Evolutionary conservation across 306 rosid genomes (phyloP).

Genomic region (Oemleria cerasiformis): DNA sequence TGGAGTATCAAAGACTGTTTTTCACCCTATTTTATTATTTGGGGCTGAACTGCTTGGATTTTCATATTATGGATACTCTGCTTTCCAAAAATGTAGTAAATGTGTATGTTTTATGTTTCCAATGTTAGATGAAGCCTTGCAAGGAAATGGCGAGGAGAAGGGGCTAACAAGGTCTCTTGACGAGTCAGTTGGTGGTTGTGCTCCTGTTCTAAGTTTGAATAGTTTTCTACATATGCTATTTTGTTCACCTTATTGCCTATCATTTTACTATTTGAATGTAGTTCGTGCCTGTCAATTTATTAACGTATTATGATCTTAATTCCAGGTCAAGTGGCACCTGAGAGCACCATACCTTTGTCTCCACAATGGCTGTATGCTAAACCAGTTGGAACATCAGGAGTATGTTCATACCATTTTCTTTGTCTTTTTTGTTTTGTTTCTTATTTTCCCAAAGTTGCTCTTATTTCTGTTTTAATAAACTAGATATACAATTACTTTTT

Average conservation of each 20-base stretch:
- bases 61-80: not conserved
- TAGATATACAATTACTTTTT: not conserved
- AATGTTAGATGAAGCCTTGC: slow-evolving; percentile 45
- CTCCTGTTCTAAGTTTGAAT: not conserved
- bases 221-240: not conserved
- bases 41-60: not conserved
- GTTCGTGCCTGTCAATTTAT: not conserved
- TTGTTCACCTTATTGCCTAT: not conserved
- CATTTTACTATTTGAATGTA: not conserved
- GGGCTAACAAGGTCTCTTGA: slow-evolving; percentile 37
- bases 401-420: slow-evolving; percentile 16
- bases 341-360: slow-evolving; percentile 61
- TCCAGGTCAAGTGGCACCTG: slow-evolving; percentile 56
- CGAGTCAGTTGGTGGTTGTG: slow-evolving; percentile 48
- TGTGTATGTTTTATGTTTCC: not conserved
- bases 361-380: slow-evolving; percentile 79
- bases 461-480: not conserved
- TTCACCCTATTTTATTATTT: not conserved
- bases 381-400: slow-evolving; percentile 48
- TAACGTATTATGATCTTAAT: slow-evolving; percentile 11
- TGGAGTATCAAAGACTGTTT: not conserved
- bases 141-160: slow-evolving; percentile 51
- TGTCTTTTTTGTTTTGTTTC: not conserved
- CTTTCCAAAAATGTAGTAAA: not conserved
- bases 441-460: not conserved